A percentile compares a stretch with the other conserved stretches of the same genome.
Conservation (phyloP, 192 early-diverging fungal genomes). For the Coemansia javaensis region DNA sequence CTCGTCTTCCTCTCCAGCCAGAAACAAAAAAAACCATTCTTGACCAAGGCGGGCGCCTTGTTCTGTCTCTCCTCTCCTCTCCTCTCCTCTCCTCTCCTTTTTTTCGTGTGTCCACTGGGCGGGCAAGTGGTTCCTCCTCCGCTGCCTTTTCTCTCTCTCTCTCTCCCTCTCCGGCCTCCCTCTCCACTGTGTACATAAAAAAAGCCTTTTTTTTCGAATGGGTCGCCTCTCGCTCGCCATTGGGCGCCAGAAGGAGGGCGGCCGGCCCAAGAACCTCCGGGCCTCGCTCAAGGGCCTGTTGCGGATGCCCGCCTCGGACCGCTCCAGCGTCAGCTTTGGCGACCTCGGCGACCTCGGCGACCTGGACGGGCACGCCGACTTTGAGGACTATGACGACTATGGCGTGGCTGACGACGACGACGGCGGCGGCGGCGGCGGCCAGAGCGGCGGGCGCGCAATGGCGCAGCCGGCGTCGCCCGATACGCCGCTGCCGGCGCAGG, state of each 20-base stretch:
- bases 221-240: slow-evolving; percentile 42
- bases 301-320: slow-evolving; percentile 23
- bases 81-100: not conserved
- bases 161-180: too few relatives aligned
- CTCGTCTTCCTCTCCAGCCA: too few relatives aligned
- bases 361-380: not conserved
- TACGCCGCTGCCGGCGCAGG: not conserved
- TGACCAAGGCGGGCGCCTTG: too few relatives aligned
- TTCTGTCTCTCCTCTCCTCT: not conserved
- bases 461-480: slow-evolving; percentile 3
- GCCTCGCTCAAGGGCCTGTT: slow-evolving; percentile 40
- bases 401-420: too few relatives aligned
- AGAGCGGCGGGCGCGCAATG: slow-evolving; percentile 1
- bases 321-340: slow-evolving; percentile 42
- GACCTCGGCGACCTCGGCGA: slow-evolving; percentile 44
- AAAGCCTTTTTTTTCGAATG: slow-evolving; percentile 11
- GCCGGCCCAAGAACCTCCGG: slow-evolving; percentile 30
- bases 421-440: slow-evolving; percentile 2
- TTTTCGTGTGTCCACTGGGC: too few relatives aligned
- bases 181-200: not conserved
- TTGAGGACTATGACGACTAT: not conserved
- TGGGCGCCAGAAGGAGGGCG: slow-evolving; percentile 31
- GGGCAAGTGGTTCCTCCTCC: too few relatives aligned
- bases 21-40: too few relatives aligned
- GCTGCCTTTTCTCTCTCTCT: too few relatives aligned